These are phyloP conservation scores for Sungouiozyma ichnusensis DNA, from an alignment of 805 yeast genomes.

Conservation along the genomic window DNA sequence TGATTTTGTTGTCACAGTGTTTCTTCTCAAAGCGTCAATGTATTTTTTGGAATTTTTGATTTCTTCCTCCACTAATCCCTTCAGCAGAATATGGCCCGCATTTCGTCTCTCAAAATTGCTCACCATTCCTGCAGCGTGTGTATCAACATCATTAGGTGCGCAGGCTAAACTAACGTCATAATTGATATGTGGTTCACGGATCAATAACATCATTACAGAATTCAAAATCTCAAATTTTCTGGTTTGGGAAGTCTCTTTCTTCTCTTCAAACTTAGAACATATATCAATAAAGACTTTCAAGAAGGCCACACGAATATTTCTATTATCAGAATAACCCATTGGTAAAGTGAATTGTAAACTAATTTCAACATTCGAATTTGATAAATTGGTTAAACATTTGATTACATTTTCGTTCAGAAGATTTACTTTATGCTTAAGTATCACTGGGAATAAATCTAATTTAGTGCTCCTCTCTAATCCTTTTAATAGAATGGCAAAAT, in stretches of 20 bases:
- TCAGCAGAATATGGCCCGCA: constrained; percentile 35
- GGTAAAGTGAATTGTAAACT: constrained; percentile 69
- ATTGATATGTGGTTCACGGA: constrained; percentile 33
- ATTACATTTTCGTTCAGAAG: constrained; percentile 51
- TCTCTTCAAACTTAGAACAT: constrained; percentile 26
- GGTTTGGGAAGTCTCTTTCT: constrained; percentile 18
- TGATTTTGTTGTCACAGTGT: constrained; percentile 67
- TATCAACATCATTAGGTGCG: constrained; percentile 55
- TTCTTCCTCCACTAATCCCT: constrained; percentile 46
- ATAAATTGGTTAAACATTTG: constrained; percentile 52
- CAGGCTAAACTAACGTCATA: constrained; percentile 49
- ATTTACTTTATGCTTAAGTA: constrained; percentile 40
- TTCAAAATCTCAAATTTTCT: constrained; percentile 12
- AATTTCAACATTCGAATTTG: constrained; percentile 61
- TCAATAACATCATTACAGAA: constrained; percentile 18
- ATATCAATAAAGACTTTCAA: constrained; percentile 66
- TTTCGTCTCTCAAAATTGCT: constrained; percentile 38
- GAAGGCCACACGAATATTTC: constrained; percentile 55
- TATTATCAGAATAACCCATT: constrained; percentile 59
- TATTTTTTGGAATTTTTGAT: constrained; percentile 46
- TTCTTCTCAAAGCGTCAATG: constrained; percentile 64
- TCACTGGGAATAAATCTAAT: constrained; percentile 23
- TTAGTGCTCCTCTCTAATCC: constrained; percentile 30
- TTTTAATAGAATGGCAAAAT: constrained; percentile 47
- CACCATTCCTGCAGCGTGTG: constrained; percentile 52